A percentile compares a stretch with the other conserved stretches of the same genome.
Evolutionary conservation across 768 basidiomycete species (phyloP).

Genomic region (Naganishia friedmannii): DNA sequence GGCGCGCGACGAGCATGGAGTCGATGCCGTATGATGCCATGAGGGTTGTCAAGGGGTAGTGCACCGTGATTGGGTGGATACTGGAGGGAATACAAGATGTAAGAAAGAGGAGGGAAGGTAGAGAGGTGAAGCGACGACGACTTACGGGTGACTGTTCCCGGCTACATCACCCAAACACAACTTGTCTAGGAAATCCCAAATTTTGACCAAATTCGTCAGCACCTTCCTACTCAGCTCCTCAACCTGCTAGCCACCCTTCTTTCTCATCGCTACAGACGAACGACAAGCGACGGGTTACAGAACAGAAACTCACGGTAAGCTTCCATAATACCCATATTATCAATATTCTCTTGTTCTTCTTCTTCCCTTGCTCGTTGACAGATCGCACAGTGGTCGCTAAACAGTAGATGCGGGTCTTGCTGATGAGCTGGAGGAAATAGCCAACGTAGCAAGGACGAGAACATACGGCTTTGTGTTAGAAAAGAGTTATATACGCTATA

Average conservation of each 20-base stretch:
- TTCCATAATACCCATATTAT: constrained; percentile 8
- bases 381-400: constrained; percentile 22
- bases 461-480: background rate
- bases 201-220: too few relatives aligned
- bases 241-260: too few relatives aligned
- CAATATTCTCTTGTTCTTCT: background rate
- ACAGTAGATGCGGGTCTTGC: constrained; percentile 16
- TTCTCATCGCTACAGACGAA: too few relatives aligned
- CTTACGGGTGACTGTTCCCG: constrained; percentile 24
- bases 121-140: background rate
- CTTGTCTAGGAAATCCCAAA: background rate
- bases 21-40: constrained; percentile 43
- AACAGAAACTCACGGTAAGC: constrained; percentile 16
- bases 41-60: constrained; percentile 34
- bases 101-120: background rate
- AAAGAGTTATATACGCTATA: background rate
- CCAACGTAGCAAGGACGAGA: background rate
- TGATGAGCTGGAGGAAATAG: constrained; percentile 1
- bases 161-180: constrained; percentile 23
- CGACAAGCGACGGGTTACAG: too few relatives aligned
- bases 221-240: too few relatives aligned
- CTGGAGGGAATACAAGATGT: background rate
- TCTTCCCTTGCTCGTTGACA: constrained; percentile 9
- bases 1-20: constrained; percentile 40
- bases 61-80: constrained; percentile 31